Percentiles rank a stretch among this genome's conserved stretches.
Conservation (phyloP, 768 basidiomycete genomes). For the Calocera viscosa region DNA sequence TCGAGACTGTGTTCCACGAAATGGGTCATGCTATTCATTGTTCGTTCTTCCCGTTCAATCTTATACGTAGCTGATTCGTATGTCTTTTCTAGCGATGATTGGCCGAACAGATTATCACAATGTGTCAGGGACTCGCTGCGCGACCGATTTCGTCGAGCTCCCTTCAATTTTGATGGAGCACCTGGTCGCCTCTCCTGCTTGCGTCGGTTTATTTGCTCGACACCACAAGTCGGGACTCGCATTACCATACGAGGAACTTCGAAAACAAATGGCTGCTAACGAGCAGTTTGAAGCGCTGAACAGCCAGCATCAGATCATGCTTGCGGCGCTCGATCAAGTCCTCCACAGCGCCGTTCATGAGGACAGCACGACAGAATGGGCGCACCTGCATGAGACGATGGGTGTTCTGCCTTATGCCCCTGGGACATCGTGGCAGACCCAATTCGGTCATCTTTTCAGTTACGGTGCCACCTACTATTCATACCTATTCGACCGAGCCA, state of each 20-base stretch:
- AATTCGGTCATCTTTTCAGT: constrained; percentile 89
- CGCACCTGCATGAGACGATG: constrained; percentile 47
- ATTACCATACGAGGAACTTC: constrained; percentile 26
- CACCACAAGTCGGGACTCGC: constrained; percentile 29
- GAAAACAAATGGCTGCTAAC: constrained; percentile 22
- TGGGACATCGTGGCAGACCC: constrained; percentile 87
- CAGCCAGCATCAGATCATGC: constrained; percentile 78
- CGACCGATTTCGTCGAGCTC: constrained; percentile 95
- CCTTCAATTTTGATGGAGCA: constrained; percentile 99
- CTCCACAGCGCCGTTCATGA: constrained; percentile 70
- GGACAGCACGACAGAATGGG: constrained; percentile 58
- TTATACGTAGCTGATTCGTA: constrained; percentile 1
- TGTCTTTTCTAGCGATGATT: constrained; percentile 69
- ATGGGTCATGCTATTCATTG: constrained; percentile 99
- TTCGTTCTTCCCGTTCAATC: constrained; percentile 34
- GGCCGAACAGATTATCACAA: constrained; percentile 96
- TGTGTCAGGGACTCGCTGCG: constrained; percentile 91
- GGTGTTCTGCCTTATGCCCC: constrained; percentile 74
- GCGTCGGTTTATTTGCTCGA: constrained; percentile 54
- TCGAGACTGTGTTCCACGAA: constrained; percentile 90
- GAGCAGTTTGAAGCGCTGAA: constrained; percentile 47
- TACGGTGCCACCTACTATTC: constrained; percentile 98
- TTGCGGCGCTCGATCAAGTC: constrained; percentile 75
- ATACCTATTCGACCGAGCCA: constrained; percentile 91
- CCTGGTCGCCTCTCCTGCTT: constrained; percentile 72